Base-by-base conservation (phyloP, 495 filamentous ascomycete genomes). In the Penicillium pancosmium region DNA sequence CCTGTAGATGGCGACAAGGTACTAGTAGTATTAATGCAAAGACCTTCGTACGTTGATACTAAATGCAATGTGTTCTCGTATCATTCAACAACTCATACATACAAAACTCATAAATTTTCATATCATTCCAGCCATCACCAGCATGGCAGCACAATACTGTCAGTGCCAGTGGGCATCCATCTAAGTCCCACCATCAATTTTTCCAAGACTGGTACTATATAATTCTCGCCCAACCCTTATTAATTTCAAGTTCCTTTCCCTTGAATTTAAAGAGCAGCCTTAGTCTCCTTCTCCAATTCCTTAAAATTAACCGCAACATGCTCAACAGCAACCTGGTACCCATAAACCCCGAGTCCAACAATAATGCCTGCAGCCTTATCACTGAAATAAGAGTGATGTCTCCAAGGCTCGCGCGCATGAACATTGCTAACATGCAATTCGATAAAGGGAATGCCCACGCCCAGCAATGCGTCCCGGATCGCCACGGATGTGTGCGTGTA, bases 351-450 rank as follows among this genome's bases (percentile, higher is more conserved):
- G 70, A 91, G 64, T 0, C 88, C 88, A 57, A 84, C 86, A 61
- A 91, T 84, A 38, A 89, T 80, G 0, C 81, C 87, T 47, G 79
- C 78, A 12, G 88, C 88, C 74, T 88, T 90, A 70, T 91, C 88
- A 62, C 82, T 85, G 41, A 91, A 77, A 63, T 85, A 90, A 54
- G 84, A 86, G 46, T 88, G 83, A 56, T 84, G 78, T 56, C 87
- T 75, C 60, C 77, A 91, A 9, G 77, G 60, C 75, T 89, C 87
- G 11, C 88, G 68, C 50, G 80, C 80, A 70, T 91, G 86, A 8
- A 90, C 80, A 70, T 91, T 90, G 44, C 72, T 84, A 52, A 89
- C 80, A 70, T 91, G 88, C 13, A 89, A 63, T 76, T 91, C 88
- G 36, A 91, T 78, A 58, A 91, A 91, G 0, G 88, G 87, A 23